phyloP scores from a whole-genome alignment of 257 asterid genomes.

The Nicotiana knightiana region DNA sequence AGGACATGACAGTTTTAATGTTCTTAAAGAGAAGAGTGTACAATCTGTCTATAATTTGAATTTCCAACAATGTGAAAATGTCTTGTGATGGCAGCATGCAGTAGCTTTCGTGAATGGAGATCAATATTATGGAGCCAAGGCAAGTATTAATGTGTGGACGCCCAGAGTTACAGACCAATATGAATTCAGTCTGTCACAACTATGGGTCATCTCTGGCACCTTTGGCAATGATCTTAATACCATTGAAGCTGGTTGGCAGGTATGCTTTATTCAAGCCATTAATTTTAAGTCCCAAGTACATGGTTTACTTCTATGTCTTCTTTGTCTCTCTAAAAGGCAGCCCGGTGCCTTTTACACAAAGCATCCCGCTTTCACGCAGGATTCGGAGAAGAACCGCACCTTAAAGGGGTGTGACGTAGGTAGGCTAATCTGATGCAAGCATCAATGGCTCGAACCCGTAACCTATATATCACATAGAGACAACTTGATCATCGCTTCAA shows the following conservation, averaged over 20 bases:
- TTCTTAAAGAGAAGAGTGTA: background rate
- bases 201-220: conserved; percentile 88
- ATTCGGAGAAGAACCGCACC: too few species aligned
- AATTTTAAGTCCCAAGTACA: background rate
- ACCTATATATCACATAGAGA: too few species aligned
- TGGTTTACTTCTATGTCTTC: too few species aligned
- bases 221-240: conserved; percentile 94
- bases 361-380: too few species aligned
- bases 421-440: too few species aligned
- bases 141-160: conserved; percentile 91
- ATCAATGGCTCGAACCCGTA: too few species aligned
- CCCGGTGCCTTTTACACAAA: too few species aligned
- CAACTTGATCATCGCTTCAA: too few species aligned
- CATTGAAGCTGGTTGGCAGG: conserved; percentile 99
- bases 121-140: conserved; percentile 82
- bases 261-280: background rate
- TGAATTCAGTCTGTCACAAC: conserved; percentile 87
- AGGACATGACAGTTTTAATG: background rate
- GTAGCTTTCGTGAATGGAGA: conserved; percentile 90
- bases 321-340: too few species aligned
- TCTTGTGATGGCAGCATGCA: conserved; percentile 53
- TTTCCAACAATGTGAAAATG: background rate
- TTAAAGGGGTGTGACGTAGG: too few species aligned
- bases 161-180: conserved; percentile 75
- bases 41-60: background rate